Conservation (phyloP, 2,329 filamentous ascomycete genomes). For the Pseudogymnoascus sp. region DNA sequence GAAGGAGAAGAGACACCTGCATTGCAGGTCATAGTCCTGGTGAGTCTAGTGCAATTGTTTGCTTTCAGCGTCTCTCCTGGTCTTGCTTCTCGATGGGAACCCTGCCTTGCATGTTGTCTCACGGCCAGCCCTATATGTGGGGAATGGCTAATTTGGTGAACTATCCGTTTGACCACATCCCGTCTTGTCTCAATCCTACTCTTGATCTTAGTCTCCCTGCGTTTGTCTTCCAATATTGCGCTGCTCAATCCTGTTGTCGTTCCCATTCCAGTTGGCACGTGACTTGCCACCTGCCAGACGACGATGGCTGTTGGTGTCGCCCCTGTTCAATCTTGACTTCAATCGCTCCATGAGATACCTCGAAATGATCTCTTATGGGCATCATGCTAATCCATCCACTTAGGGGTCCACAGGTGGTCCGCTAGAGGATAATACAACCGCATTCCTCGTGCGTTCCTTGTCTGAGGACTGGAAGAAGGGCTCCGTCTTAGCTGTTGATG, state of each 20-base stretch:
- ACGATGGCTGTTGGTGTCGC: not conserved
- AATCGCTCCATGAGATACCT: not conserved
- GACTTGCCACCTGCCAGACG: constrained; percentile 2
- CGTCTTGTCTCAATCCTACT: constrained; percentile 1
- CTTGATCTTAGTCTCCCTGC: not conserved
- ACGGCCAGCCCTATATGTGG: not conserved
- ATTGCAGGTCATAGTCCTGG: constrained; percentile 68
- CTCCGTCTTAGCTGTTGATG: constrained; percentile 87
- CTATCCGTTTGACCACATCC: constrained; percentile 3
- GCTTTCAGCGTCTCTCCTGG: not conserved
- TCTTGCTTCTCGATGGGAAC: not conserved
- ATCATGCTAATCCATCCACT: not conserved
- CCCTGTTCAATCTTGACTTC: not conserved
- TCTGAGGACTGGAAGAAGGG: constrained; percentile 72
- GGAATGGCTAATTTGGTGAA: not conserved
- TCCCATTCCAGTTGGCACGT: not conserved
- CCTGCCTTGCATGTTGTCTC: not conserved
- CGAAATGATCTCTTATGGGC: not conserved
- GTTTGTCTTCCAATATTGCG: not conserved
- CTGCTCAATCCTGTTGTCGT: not conserved
- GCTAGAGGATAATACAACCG: constrained; percentile 81
- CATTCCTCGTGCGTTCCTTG: constrained; percentile 78
- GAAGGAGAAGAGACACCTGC: constrained; percentile 35
- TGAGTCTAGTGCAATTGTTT: constrained; percentile 38
- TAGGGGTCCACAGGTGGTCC: constrained; percentile 88